These are phyloP conservation scores for Debaryomyces castellii DNA, from an alignment of 805 yeast species.

Conservation along the genomic window DNA sequence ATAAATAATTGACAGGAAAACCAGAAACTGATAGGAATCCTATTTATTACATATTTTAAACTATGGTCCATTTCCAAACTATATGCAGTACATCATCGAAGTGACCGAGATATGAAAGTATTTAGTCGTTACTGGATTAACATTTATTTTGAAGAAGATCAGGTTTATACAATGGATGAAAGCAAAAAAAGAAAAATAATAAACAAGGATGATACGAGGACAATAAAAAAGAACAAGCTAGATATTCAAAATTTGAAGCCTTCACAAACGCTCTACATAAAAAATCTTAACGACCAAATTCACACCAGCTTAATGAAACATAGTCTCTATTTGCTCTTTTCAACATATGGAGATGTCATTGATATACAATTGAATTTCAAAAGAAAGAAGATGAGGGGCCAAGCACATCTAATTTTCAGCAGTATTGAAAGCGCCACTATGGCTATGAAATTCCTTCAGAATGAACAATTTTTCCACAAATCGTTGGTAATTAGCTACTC, in stretches of 20 bases:
- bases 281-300: constrained; percentile 60
- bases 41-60: too few species aligned
- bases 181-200: not conserved
- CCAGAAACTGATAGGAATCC: too few species aligned
- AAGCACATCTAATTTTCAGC: constrained; percentile 61
- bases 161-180: not conserved
- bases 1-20: too few species aligned
- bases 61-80: too few species aligned
- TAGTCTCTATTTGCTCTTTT: constrained; percentile 56
- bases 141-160: not conserved
- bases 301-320: constrained; percentile 44
- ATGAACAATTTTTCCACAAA: constrained; percentile 53
- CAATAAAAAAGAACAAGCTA: constrained; percentile 6
- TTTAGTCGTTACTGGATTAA: too few species aligned
- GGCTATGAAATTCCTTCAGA: constrained; percentile 50
- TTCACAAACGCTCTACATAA: constrained; percentile 54
- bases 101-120: not conserved
- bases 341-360: constrained; percentile 65
- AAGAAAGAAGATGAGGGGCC: constrained; percentile 54
- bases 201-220: not conserved
- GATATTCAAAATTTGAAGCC: constrained; percentile 9
- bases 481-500: constrained; percentile 44
- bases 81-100: not conserved
- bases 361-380: constrained; percentile 42
- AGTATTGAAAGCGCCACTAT: constrained; percentile 48